These are phyloP conservation scores for Rhodotorula paludigena DNA, from an alignment of 768 basidiomycete species.

Conservation along the genomic window DNA sequence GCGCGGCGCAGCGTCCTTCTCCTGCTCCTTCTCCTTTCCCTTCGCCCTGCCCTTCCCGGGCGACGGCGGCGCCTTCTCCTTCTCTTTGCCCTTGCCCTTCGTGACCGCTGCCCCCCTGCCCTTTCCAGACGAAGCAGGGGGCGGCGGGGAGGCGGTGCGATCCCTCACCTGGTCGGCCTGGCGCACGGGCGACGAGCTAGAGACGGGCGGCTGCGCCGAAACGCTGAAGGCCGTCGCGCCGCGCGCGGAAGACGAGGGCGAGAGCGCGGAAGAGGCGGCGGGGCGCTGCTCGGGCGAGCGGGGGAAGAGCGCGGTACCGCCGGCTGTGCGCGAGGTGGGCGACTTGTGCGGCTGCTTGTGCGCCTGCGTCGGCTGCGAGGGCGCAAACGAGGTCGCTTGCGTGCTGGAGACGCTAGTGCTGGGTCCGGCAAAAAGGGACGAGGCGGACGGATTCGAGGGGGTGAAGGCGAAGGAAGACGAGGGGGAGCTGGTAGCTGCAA, in stretches of 20 bases:
- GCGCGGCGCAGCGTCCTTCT: too few relatives aligned
- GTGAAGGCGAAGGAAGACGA: conserved; percentile 11
- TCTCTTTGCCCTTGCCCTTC: not conserved
- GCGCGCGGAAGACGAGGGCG: too few relatives aligned
- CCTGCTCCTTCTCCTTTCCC: not conserved
- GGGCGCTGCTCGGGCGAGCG: not conserved
- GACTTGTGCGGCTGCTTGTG: not conserved
- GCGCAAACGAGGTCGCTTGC: conserved; percentile 6
- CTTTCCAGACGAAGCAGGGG: not conserved
- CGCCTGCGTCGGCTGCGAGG: conserved; percentile 2
- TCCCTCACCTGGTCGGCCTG: not conserved
- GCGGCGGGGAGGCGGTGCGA: not conserved
- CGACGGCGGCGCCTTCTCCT: not conserved
- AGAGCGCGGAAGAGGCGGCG: not conserved
- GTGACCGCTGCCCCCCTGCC: not conserved
- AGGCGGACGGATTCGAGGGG: conserved; percentile 9
- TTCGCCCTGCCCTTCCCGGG: not conserved
- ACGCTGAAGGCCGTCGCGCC: too few relatives aligned
- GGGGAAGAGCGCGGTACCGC: not conserved
- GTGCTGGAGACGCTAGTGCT: not conserved
- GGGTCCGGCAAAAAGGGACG: not conserved
- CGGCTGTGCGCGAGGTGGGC: not conserved
- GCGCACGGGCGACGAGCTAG: not conserved
- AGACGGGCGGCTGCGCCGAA: too few relatives aligned
- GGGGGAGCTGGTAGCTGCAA: not conserved